Conservation (phyloP, 768 basidiomycete species). For the Chiua virens region DNA sequence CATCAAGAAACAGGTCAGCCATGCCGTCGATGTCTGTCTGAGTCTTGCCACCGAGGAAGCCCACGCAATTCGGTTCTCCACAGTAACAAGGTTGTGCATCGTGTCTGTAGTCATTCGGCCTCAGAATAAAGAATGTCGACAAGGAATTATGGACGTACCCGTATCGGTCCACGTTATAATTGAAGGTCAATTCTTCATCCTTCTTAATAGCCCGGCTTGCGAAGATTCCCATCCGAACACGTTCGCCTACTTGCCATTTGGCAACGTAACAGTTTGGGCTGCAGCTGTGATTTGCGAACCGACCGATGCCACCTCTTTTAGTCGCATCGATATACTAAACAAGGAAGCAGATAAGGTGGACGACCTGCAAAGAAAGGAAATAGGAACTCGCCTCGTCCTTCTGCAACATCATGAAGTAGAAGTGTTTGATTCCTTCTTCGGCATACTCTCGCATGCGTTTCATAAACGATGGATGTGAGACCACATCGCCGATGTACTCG, state of each 20-base stretch:
- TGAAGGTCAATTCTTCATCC: conserved; percentile 94
- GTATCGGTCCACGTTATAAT: conserved; percentile 99
- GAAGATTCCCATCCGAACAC: conserved; percentile 97
- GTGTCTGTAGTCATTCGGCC: conserved; percentile 51
- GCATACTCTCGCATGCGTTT: conserved; percentile 95
- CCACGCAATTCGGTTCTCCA: conserved; percentile 93
- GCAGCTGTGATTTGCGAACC: conserved; percentile 98
- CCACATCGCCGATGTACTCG: conserved; percentile 97
- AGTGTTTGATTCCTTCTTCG: conserved; percentile 90
- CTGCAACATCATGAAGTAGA: conserved; percentile 99
- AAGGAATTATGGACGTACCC: conserved; percentile 56
- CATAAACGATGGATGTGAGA: conserved; percentile 81
- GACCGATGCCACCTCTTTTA: conserved; percentile 92
- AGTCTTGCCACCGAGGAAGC: conserved; percentile 96
- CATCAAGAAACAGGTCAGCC: conserved; percentile 94
- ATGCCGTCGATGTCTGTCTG: conserved; percentile 94
- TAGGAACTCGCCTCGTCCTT: conserved; percentile 81
- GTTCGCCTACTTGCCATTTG: conserved; percentile 91
- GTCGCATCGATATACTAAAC: conserved; percentile 94
- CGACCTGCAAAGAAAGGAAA: background rate
- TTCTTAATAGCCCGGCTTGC: conserved; percentile 76
- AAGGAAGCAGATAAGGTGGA: background rate
- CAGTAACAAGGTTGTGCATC: conserved; percentile 95
- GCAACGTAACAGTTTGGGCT: conserved; percentile 97
- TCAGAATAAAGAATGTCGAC: too few relatives aligned